A percentile compares a stretch with the other conserved stretches of the same genome.
These are phyloP conservation scores for Agastache rugosa DNA, from an alignment of 257 asterid genomes.

Conservation along the genomic window DNA sequence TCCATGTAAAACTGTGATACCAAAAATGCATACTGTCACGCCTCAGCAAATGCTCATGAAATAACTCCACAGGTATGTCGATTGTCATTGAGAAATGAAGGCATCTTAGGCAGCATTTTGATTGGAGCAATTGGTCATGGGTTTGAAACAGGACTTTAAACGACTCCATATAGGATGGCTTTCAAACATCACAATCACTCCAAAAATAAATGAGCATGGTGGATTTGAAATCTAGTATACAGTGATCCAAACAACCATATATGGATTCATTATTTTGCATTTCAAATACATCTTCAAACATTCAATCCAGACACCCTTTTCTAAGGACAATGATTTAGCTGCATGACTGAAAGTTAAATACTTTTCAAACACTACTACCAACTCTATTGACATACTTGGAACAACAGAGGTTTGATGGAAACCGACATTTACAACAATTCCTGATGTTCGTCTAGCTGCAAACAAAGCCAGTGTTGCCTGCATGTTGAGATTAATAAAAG, in stretches of 20 bases:
- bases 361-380: conserved; percentile 12
- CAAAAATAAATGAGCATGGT: background rate
- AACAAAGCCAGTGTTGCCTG: conserved; percentile 93
- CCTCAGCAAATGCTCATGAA: conserved; percentile 13
- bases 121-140: background rate
- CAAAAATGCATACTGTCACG: conserved; percentile 13
- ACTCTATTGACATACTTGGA: conserved; percentile 65
- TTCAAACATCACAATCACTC: background rate
- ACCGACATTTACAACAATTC: conserved; percentile 94
- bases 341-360: conserved; percentile 20
- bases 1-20: conserved; percentile 74
- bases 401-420: conserved; percentile 90
- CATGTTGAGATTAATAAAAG: conserved; percentile 29
- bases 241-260: background rate
- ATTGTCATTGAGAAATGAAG: conserved; percentile 26
- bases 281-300: background rate
- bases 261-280: background rate
- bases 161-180: background rate
- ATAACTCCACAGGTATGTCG: background rate
- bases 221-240: background rate
- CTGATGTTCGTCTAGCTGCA: conserved; percentile 87
- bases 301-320: background rate
- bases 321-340: conserved; percentile 2
- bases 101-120: conserved; percentile 5
- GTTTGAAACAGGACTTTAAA: background rate